phyloP scores from a whole-genome alignment of 805 yeast genomes.

The Schizosaccharomyces lindneri region DNA sequence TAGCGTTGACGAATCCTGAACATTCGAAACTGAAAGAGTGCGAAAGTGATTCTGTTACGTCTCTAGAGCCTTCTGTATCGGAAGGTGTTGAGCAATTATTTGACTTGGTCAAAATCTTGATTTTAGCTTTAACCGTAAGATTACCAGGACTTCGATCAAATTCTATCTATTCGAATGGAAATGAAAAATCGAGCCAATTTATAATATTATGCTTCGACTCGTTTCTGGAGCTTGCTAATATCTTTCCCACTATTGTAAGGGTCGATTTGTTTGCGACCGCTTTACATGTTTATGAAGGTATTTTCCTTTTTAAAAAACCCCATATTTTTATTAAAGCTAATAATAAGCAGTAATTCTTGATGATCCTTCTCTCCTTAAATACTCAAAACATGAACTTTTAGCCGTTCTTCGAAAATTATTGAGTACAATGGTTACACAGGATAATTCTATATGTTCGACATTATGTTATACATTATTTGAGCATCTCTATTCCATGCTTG shows the following conservation, averaged over 20 bases:
- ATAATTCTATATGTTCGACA: conserved; percentile 1
- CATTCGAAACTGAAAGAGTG: conserved; percentile 14
- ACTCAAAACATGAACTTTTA: conserved; percentile 24
- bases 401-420: conserved; percentile 20
- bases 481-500: not conserved
- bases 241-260: conserved; percentile 43
- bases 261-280: conserved; percentile 34
- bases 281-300: conserved; percentile 22
- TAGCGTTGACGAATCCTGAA: conserved; percentile 23
- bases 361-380: not conserved
- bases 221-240: conserved; percentile 35
- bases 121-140: conserved; percentile 34
- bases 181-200: not conserved
- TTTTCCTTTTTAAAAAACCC: not conserved
- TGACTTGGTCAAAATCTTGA: conserved; percentile 47
- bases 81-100: conserved; percentile 53
- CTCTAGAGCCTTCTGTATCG: conserved; percentile 14
- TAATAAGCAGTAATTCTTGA: not conserved
- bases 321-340: not conserved
- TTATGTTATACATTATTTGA: not conserved
- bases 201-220: conserved; percentile 11
- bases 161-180: conserved; percentile 12
- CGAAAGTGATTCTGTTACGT: not conserved
- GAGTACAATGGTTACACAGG: conserved; percentile 12
- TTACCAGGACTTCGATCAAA: conserved; percentile 34